A percentile compares a stretch with the other conserved stretches of the same genome.
These are phyloP conservation scores for Sanghuangporus weigelae DNA, from an alignment of 1,284 basidiomycete genomes.

Conservation along the genomic window DNA sequence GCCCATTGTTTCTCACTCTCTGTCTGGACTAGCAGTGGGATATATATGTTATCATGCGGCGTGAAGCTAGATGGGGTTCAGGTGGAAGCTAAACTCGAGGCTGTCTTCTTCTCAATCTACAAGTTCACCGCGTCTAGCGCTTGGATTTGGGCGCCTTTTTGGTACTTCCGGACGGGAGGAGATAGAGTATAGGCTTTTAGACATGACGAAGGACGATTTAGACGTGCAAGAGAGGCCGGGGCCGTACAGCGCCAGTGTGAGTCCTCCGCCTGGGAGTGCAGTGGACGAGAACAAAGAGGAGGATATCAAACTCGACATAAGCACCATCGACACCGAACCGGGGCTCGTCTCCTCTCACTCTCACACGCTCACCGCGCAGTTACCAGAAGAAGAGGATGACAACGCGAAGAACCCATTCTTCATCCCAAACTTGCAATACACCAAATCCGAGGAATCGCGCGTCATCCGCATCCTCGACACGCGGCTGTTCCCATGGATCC, in stretches of 20 bases:
- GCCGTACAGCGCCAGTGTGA: neutral
- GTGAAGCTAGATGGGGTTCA: no score
- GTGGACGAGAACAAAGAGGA: neutral
- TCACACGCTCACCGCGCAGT: no score
- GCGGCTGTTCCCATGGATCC: constrained; percentile 32
- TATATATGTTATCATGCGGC: no score
- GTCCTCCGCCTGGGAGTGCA: neutral
- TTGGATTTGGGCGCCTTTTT: neutral
- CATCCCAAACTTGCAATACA: constrained; percentile 28
- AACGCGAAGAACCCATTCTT: constrained; percentile 21
- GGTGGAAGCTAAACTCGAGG: neutral
- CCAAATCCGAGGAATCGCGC: constrained; percentile 28
- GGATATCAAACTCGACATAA: neutral
- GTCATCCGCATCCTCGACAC: constrained; percentile 32
- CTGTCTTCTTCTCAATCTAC: neutral
- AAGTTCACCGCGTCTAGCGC: neutral
- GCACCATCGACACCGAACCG: neutral
- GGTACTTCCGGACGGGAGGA: neutral
- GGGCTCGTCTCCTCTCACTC: neutral
- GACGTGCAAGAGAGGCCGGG: neutral
- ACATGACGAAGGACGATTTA: neutral
- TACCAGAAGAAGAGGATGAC: no score
- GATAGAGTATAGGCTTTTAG: neutral
- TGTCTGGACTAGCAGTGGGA: no score
- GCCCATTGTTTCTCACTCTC: neutral